Conservation (phyloP, 1,139 yeast genomes). For the Yarrowia galli region DNA sequence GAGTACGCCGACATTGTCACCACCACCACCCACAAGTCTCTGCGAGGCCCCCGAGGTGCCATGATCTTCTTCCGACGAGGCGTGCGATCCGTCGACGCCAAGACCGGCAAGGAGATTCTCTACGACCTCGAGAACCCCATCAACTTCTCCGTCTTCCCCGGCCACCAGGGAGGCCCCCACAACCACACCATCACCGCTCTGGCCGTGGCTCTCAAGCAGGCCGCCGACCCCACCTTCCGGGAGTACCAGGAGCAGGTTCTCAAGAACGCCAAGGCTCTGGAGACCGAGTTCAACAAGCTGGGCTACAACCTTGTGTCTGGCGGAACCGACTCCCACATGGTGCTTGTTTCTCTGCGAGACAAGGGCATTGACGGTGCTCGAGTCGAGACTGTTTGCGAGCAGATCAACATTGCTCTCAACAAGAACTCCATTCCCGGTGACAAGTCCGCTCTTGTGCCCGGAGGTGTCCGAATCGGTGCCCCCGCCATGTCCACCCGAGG, state of each 20-base stretch:
- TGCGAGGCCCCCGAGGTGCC: conserved; percentile 99
- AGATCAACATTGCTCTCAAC: conserved; percentile 93
- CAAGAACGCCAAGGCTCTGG: conserved; percentile 87
- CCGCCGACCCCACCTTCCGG: conserved; percentile 88
- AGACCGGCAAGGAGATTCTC: conserved; percentile 86
- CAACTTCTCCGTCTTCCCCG: conserved; percentile 98
- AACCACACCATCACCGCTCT: conserved; percentile 97
- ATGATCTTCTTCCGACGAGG: conserved; percentile 99
- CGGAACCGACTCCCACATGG: conserved; percentile 98
- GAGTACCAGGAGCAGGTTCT: conserved; percentile 89
- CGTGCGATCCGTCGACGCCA: conserved; percentile 83
- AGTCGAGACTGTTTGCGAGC: conserved; percentile 93
- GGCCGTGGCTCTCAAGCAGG: conserved; percentile 96
- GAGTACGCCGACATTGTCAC: conserved; percentile 97
- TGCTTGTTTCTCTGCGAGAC: conserved; percentile 85
- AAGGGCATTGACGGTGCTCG: conserved; percentile 97
- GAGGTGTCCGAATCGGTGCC: conserved; percentile 97
- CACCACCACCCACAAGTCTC: conserved; percentile 96
- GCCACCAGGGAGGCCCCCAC: conserved; percentile 99
- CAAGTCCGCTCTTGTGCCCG: conserved; percentile 96
- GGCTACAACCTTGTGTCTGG: conserved; percentile 87
- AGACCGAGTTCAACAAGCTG: conserved; percentile 68
- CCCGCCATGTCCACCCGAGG: conserved; percentile 99
- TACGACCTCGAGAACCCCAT: conserved; percentile 94
- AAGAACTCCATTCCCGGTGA: conserved; percentile 99